Conservation (phyloP, 2,329 filamentous ascomycete genomes). For the Diatrype stigma region DNA sequence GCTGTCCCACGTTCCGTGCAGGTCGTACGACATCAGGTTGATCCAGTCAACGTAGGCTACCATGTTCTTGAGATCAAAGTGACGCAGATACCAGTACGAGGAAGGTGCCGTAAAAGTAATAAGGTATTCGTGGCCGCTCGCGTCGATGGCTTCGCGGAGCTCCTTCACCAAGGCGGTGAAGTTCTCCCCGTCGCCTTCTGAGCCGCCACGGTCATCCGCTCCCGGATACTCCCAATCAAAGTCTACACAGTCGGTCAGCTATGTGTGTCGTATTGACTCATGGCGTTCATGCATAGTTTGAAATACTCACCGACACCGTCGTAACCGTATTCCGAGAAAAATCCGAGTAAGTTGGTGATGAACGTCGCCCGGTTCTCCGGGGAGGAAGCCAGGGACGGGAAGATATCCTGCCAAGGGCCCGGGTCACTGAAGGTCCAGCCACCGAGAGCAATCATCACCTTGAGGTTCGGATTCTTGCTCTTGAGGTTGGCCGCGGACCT, state of each 20-base stretch:
- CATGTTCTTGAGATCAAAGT: conserved; percentile 34
- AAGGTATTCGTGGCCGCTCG: conserved; percentile 34
- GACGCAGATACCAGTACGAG: conserved; percentile 35
- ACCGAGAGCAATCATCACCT: conserved; percentile 36
- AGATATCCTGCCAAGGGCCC: conserved; percentile 22
- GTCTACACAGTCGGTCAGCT: too few species aligned
- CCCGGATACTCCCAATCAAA: conserved; percentile 45
- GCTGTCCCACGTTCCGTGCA: neutral
- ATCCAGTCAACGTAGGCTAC: conserved; percentile 34
- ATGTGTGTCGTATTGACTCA: too few species aligned
- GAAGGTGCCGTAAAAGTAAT: conserved; percentile 32
- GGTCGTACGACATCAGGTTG: conserved; percentile 36
- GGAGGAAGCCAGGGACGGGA: conserved; percentile 20
- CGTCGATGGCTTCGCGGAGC: conserved; percentile 31
- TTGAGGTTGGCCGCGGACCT: neutral
- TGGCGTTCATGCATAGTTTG: too few species aligned
- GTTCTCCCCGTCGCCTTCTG: conserved; percentile 32
- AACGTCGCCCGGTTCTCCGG: conserved; percentile 19
- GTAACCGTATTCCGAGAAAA: conserved; percentile 31
- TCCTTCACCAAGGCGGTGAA: conserved; percentile 30
- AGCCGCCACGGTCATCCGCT: conserved; percentile 30
- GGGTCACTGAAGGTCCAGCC: conserved; percentile 39
- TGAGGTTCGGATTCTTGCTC: conserved; percentile 9
- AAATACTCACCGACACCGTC: too few species aligned
- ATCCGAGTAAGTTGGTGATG: conserved; percentile 33